These are phyloP conservation scores for Aspergillus tubingensis DNA, from an alignment of 2,329 filamentous ascomycete species.

Conservation along the genomic window DNA sequence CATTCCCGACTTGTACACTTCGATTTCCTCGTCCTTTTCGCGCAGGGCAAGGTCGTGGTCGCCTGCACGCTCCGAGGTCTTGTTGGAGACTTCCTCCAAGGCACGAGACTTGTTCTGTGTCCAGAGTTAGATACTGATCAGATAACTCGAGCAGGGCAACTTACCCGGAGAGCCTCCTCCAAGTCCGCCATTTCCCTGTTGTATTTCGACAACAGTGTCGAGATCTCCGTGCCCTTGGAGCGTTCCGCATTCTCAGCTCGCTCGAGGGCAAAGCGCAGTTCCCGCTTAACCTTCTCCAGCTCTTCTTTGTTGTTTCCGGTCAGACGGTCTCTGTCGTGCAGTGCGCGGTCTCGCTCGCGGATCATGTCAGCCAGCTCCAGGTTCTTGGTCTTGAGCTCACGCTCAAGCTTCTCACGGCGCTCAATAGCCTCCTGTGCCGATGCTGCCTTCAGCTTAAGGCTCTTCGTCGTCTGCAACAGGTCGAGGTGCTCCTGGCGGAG, in stretches of 20 bases:
- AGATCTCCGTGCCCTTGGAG: slow-evolving; percentile 91
- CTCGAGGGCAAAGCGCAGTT: slow-evolving; percentile 88
- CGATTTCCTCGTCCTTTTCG: slow-evolving; percentile 96
- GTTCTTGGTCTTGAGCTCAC: slow-evolving; percentile 99
- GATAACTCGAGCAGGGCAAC: slow-evolving; percentile 13
- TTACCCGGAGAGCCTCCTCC: slow-evolving; percentile 75
- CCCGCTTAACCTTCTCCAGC: slow-evolving; percentile 88
- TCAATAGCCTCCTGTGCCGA: slow-evolving; percentile 98
- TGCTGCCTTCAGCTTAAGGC: slow-evolving; percentile 91
- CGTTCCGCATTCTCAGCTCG: slow-evolving; percentile 89
- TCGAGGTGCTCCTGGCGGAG: slow-evolving; percentile 93
- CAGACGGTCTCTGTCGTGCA: slow-evolving; percentile 90
- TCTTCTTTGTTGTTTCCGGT: slow-evolving; percentile 88
- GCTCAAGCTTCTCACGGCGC: slow-evolving; percentile 87
- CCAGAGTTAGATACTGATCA: slow-evolving; percentile 13
- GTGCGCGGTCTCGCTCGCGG: slow-evolving; percentile 85
- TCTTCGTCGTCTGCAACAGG: slow-evolving; percentile 92
- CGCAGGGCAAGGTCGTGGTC: slow-evolving; percentile 83
- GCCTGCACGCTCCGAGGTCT: slow-evolving; percentile 75
- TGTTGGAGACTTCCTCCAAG: slow-evolving; percentile 78
- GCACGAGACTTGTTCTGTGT: slow-evolving; percentile 79
- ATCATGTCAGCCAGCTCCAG: slow-evolving; percentile 99
- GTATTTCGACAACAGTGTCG: slow-evolving; percentile 90
- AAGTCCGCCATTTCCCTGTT: slow-evolving; percentile 97
- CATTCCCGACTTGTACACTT: slow-evolving; percentile 98